Percentiles rank a stretch among this genome's conserved stretches.
Evolutionary conservation across 352 stramenopile genomes (phyloP).

Genomic region (Hyaloperonospora brassicae): DNA sequence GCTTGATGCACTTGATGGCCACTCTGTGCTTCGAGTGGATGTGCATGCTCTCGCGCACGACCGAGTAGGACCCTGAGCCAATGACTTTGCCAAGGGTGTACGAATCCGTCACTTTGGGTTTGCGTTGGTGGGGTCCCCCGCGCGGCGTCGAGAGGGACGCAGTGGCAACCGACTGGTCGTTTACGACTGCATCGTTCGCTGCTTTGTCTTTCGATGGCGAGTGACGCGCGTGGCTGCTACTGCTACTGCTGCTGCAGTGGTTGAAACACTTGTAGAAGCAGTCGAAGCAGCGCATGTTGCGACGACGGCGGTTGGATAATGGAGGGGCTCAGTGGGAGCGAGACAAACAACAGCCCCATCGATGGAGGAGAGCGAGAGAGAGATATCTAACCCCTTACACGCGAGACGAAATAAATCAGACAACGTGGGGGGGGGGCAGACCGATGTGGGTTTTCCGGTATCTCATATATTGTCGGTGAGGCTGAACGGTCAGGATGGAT

Average conservation of each 20-base stretch:
- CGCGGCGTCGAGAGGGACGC: constrained; percentile 17
- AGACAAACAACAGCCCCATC: too few species aligned
- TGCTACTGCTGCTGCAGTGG: background rate
- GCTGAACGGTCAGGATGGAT: too few species aligned
- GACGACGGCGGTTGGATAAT: too few species aligned
- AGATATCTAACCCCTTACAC: too few species aligned
- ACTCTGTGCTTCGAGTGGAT: constrained; percentile 76
- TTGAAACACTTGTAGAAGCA: constrained; percentile 54
- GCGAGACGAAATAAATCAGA: constrained; percentile 24
- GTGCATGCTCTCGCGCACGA: constrained; percentile 78
- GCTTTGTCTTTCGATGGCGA: constrained; percentile 20
- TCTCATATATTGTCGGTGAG: too few species aligned
- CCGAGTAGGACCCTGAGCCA: constrained; percentile 85
- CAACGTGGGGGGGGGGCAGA: background rate
- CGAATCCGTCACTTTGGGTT: constrained; percentile 56
- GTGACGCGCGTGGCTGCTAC: constrained; percentile 3
- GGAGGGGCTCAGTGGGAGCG: too few species aligned
- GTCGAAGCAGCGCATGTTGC: constrained; percentile 55
- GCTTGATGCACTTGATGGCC: constrained; percentile 87
- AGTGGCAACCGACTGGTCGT: constrained; percentile 10
- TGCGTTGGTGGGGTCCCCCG: constrained; percentile 7
- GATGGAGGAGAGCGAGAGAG: too few species aligned
- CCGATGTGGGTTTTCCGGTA: background rate
- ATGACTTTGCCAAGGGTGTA: constrained; percentile 79
- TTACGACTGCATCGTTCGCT: constrained; percentile 7